These are phyloP conservation scores for Exophiala lecanii-corni DNA, from an alignment of 2,329 filamentous ascomycete species.

Conservation along the genomic window DNA sequence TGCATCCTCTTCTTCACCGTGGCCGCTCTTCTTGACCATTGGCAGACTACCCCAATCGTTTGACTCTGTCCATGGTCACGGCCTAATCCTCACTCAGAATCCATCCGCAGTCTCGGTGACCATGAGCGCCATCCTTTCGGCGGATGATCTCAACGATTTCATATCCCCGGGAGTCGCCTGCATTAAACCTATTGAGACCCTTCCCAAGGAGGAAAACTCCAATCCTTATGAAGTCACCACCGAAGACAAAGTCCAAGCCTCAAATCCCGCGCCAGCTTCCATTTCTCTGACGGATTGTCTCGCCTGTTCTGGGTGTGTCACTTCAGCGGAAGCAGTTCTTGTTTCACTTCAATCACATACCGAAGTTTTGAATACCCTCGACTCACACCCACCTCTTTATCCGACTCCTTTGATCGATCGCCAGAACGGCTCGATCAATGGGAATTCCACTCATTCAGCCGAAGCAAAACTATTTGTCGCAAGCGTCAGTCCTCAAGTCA, in stretches of 20 bases:
- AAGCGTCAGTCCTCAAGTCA: slow-evolving; percentile 84
- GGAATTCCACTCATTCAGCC: slow-evolving; percentile 27
- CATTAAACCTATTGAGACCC: slow-evolving; percentile 93
- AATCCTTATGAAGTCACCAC: slow-evolving; percentile 78
- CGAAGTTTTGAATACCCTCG: slow-evolving; percentile 80
- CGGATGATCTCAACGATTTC: slow-evolving; percentile 97
- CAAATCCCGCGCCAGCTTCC: slow-evolving; percentile 67
- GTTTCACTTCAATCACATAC: slow-evolving; percentile 90
- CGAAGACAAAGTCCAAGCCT: slow-evolving; percentile 66
- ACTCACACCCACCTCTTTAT: slow-evolving; percentile 51
- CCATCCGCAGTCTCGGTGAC: no score
- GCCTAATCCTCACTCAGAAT: no score
- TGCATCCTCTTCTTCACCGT: no score
- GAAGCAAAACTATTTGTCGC: slow-evolving; percentile 80
- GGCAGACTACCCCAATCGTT: no score
- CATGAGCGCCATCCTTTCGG: slow-evolving; percentile 97
- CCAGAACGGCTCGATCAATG: slow-evolving; percentile 43
- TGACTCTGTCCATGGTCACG: no score
- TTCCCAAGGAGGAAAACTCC: slow-evolving; percentile 60
- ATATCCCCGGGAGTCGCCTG: slow-evolving; percentile 96
- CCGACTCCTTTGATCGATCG: slow-evolving; percentile 35
- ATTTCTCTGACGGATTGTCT: slow-evolving; percentile 97
- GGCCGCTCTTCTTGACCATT: no score
- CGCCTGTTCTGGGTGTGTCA: slow-evolving; percentile 95
- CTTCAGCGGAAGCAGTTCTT: slow-evolving; percentile 93